These are phyloP conservation scores for Drosera spatulata DNA, from an alignment of 179 eudicot species.

Conservation along the genomic window DNA sequence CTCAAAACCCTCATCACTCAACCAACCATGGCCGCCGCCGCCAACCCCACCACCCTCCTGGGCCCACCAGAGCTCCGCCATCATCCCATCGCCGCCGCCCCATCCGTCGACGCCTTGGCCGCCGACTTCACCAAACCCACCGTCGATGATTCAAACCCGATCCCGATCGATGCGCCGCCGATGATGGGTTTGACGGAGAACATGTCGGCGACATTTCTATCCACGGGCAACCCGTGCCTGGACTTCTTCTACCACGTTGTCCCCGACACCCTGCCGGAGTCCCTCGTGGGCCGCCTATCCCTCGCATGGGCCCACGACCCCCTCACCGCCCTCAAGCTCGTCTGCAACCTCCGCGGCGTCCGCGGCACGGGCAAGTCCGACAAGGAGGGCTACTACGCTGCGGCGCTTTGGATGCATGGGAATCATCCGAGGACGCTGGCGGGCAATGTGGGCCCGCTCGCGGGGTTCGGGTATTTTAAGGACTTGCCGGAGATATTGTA, in stretches of 20 bases:
- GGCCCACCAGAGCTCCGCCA: slow-evolving; percentile 10
- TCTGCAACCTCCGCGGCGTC: slow-evolving; percentile 48
- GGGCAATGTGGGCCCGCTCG: slow-evolving; percentile 18
- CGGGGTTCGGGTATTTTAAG: slow-evolving; percentile 46
- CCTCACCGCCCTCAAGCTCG: slow-evolving; percentile 35
- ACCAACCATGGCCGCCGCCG: background rate
- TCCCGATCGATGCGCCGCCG: background rate
- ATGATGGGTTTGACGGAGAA: slow-evolving; percentile 22
- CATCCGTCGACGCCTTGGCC: slow-evolving; percentile 9
- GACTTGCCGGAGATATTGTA: slow-evolving; percentile 42
- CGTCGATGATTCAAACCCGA: too few species aligned
- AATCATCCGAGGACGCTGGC: slow-evolving; percentile 50
- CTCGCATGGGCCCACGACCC: slow-evolving; percentile 37
- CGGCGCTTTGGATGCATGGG: slow-evolving; percentile 43
- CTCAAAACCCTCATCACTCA: background rate
- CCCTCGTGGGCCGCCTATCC: slow-evolving; percentile 8
- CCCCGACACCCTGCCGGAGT: slow-evolving; percentile 18
- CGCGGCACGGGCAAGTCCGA: slow-evolving; percentile 53
- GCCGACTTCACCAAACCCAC: slow-evolving; percentile 12
- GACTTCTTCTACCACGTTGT: slow-evolving; percentile 36
- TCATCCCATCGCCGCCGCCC: background rate
- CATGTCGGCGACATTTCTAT: slow-evolving; percentile 21
- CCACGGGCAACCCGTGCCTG: slow-evolving; percentile 29
- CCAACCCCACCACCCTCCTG: background rate
- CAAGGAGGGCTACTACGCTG: slow-evolving; percentile 32